Evolutionary conservation across 345 rosid species (phyloP).

Genomic region (Iberis pinnata): DNA sequence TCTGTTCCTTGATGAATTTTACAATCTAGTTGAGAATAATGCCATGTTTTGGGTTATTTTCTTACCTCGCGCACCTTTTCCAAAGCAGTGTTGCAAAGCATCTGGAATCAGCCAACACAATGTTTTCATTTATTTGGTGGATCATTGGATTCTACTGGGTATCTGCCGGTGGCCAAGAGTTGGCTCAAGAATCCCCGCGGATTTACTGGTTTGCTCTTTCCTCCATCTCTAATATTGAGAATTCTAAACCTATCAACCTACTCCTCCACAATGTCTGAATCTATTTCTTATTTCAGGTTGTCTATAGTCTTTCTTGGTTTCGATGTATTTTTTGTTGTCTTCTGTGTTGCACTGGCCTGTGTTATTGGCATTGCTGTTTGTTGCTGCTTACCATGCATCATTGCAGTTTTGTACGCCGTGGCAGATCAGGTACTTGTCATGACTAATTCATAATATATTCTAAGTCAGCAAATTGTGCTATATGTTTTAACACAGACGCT

Average conservation of each 20-base stretch:
- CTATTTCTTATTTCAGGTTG: conserved; percentile 52
- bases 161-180: conserved; percentile 75
- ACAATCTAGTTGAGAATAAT: conserved; percentile 3
- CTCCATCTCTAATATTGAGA: background rate
- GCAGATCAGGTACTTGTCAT: conserved; percentile 76
- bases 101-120: conserved; percentile 93
- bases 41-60: background rate
- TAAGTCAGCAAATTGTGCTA: background rate
- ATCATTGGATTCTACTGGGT: conserved; percentile 99
- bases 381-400: conserved; percentile 97
- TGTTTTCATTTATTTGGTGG: conserved; percentile 99
- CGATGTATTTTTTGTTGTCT: conserved; percentile 93
- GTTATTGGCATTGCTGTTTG: conserved; percentile 96
- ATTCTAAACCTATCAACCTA: background rate
- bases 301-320: conserved; percentile 89
- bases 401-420: conserved; percentile 86
- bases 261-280: background rate
- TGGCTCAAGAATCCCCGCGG: conserved; percentile 63
- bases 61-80: conserved; percentile 2
- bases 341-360: conserved; percentile 93
- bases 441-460: conserved; percentile 1
- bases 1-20: conserved; percentile 6
- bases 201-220: conserved; percentile 62
- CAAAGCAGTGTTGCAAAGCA: conserved; percentile 68
- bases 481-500: background rate